These are phyloP conservation scores for Penicillium sp. DNA, from an alignment of 2,329 filamentous ascomycete species.

Conservation along the genomic window DNA sequence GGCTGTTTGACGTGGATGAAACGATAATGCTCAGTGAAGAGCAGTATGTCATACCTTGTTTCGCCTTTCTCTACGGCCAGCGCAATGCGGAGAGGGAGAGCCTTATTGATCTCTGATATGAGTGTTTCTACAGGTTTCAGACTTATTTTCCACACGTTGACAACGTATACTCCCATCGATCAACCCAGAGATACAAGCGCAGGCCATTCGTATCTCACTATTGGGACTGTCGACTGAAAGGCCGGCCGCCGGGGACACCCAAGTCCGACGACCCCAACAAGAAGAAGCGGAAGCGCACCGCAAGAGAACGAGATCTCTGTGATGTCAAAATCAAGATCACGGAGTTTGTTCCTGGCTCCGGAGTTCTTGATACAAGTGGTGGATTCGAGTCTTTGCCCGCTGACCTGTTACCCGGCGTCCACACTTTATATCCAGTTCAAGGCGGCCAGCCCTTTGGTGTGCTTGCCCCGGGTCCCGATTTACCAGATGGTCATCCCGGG, in stretches of 20 bases:
- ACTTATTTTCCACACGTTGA: slow-evolving; percentile 81
- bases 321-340: slow-evolving; percentile 86
- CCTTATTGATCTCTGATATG: slow-evolving; percentile 4
- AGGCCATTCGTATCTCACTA: slow-evolving; percentile 81
- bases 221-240: slow-evolving; percentile 80
- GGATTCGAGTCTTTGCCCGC: slow-evolving; percentile 21
- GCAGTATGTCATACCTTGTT: slow-evolving; percentile 61
- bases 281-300: slow-evolving; percentile 74
- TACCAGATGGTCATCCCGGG: slow-evolving; percentile 49
- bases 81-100: too few species aligned
- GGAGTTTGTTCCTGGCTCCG: slow-evolving; percentile 62
- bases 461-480: slow-evolving; percentile 39
- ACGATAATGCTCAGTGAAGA: slow-evolving; percentile 70
- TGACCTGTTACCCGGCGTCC: slow-evolving; percentile 24
- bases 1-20: slow-evolving; percentile 71
- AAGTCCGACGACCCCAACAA: slow-evolving; percentile 77
- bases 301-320: slow-evolving; percentile 74
- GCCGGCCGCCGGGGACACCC: slow-evolving; percentile 71
- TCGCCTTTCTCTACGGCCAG: too few species aligned
- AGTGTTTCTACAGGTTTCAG: slow-evolving; percentile 59
- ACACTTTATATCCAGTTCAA: slow-evolving; percentile 23
- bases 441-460: slow-evolving; percentile 42
- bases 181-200: slow-evolving; percentile 75
- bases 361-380: slow-evolving; percentile 23
- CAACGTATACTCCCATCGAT: slow-evolving; percentile 80